phyloP scores from a whole-genome alignment of 306 rosid genomes.

The Mucuna pruriens region DNA sequence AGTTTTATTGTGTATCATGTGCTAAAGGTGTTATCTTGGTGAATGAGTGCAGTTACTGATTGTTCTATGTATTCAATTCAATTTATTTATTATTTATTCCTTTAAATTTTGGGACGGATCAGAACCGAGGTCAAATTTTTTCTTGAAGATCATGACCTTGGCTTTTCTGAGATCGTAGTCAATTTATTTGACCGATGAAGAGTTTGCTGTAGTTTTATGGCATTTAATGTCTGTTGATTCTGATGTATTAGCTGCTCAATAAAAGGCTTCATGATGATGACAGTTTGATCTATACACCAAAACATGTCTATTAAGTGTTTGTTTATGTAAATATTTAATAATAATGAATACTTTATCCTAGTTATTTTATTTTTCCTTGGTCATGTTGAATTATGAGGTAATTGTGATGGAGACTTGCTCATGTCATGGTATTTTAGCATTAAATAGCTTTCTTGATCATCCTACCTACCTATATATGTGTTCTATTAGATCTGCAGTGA shows the following conservation, averaged over 20 bases:
- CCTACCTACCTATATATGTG: neutral
- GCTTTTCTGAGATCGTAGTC: neutral
- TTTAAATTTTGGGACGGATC: neutral
- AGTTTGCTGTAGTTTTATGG: neutral
- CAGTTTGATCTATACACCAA: neutral
- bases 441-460: neutral
- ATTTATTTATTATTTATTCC: neutral
- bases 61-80: no score
- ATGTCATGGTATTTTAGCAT: neutral
- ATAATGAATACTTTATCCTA: neutral
- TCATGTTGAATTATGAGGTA: constrained; percentile 22
- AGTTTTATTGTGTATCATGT: neutral
- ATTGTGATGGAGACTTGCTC: neutral
- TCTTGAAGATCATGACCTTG: neutral
- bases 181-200: neutral
- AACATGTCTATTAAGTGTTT: neutral
- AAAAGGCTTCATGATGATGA: neutral
- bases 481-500: neutral
- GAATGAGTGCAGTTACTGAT: neutral
- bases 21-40: neutral
- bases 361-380: neutral
- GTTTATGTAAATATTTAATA: neutral
- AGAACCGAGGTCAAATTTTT: neutral
- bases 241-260: neutral
- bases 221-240: neutral